Percentiles rank a stretch among this genome's conserved stretches.
phyloP scores from a whole-genome alignment of 805 yeast species.

The Blastobotrys attinorum region DNA sequence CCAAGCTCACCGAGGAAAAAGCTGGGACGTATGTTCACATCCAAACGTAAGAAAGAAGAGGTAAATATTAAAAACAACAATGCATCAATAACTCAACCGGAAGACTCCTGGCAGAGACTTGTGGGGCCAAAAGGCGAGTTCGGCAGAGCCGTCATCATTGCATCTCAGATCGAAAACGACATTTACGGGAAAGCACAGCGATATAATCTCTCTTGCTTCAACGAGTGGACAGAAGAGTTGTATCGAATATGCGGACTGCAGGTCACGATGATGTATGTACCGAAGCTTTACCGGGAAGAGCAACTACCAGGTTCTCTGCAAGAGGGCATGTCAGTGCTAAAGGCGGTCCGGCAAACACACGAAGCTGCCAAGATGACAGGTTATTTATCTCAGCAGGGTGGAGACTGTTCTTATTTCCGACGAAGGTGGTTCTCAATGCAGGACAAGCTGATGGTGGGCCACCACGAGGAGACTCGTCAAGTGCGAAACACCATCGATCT shows the following conservation, averaged over 20 bases:
- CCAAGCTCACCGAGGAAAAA: constrained; percentile 14
- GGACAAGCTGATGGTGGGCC: constrained; percentile 66
- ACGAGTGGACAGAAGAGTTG: constrained; percentile 54
- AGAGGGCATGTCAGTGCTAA: constrained; percentile 29
- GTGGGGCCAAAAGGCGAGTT: constrained; percentile 32
- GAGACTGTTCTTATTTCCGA: constrained; percentile 69
- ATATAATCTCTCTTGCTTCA: constrained; percentile 56
- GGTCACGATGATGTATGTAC: constrained; percentile 49
- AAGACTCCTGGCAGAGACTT: constrained; percentile 13
- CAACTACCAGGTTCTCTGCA: constrained; percentile 40
- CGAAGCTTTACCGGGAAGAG: constrained; percentile 37
- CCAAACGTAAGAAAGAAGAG: constrained; percentile 6
- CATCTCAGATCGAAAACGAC: constrained; percentile 47
- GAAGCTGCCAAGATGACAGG: constrained; percentile 38
- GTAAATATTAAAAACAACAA: background rate
- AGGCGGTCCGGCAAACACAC: background rate
- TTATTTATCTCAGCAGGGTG: constrained; percentile 79
- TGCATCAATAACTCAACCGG: background rate
- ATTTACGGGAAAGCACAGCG: constrained; percentile 46
- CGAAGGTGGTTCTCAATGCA: constrained; percentile 66
- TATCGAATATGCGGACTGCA: constrained; percentile 45
- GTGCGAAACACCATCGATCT: constrained; percentile 14
- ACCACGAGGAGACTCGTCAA: constrained; percentile 40
- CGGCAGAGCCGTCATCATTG: constrained; percentile 65
- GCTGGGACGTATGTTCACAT: constrained; percentile 10